Evolutionary conservation across 352 stramenopile genomes (phyloP).

Genomic region (Phytopythium mirpurense): DNA sequence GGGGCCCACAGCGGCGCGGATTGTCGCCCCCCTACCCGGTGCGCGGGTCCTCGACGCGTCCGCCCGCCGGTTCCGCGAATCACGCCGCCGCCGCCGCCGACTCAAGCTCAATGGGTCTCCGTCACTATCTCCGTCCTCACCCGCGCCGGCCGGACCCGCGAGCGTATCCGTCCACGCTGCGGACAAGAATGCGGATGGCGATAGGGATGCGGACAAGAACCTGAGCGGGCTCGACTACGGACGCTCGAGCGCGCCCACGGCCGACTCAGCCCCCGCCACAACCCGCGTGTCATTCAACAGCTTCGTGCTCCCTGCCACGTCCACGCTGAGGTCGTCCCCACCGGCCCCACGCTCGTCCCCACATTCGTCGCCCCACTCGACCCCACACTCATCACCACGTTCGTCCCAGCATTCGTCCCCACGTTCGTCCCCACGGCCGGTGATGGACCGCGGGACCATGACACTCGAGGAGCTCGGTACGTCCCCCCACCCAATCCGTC

Average conservation of each 20-base stretch:
- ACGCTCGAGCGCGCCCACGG: constrained; percentile 10
- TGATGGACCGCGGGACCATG: constrained; percentile 19
- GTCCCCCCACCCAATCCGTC: constrained; percentile 1
- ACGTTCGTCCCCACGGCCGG: no score
- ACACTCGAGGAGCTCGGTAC: constrained; percentile 30
- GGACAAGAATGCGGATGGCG: not conserved
- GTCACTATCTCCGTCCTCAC: no score
- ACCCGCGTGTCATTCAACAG: constrained; percentile 13
- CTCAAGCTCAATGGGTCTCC: no score
- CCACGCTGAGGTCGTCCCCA: not conserved
- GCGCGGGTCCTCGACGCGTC: not conserved
- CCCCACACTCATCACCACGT: no score
- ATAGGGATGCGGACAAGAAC: not conserved
- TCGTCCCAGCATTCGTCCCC: no score
- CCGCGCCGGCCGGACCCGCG: not conserved
- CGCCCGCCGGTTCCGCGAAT: not conserved
- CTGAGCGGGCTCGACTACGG: constrained; percentile 9
- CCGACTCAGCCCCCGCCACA: constrained; percentile 7
- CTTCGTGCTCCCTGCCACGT: constrained; percentile 3
- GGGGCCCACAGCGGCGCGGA: constrained; percentile 8
- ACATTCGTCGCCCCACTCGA: no score
- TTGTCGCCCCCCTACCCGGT: constrained; percentile 11
- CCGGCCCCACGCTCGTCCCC: no score
- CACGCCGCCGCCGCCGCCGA: not conserved
- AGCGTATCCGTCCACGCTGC: not conserved